Conservation (phyloP, 768 basidiomycete species). For the Albatrellus ellisii region DNA sequence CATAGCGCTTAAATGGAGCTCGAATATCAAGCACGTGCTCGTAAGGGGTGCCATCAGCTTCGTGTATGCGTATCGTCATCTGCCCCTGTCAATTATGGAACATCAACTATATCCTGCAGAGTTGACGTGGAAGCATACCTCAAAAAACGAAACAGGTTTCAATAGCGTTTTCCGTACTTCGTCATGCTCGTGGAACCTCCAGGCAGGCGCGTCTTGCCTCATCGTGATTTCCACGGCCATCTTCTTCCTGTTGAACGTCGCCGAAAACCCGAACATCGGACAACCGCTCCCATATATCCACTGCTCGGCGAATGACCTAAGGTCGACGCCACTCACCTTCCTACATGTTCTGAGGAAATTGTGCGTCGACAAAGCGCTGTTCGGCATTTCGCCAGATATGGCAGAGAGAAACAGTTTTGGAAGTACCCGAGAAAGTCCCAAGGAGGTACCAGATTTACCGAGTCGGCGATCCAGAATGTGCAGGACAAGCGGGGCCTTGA, state of each 20-base stretch:
- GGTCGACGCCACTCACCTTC: constrained; percentile 87
- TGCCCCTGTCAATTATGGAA: constrained; percentile 45
- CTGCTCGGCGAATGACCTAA: constrained; percentile 89
- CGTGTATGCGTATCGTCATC: constrained; percentile 98
- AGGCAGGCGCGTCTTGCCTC: constrained; percentile 78
- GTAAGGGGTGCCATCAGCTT: constrained; percentile 97
- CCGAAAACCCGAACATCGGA: constrained; percentile 80
- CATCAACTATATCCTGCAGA: background rate
- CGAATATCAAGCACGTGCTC: constrained; percentile 95
- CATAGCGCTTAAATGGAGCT: constrained; percentile 80
- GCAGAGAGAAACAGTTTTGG: constrained; percentile 93
- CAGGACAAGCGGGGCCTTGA: constrained; percentile 92
- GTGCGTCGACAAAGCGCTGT: constrained; percentile 80
- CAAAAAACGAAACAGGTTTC: constrained; percentile 84
- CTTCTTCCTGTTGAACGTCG: constrained; percentile 92
- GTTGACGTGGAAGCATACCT: constrained; percentile 32
- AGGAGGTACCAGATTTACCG: constrained; percentile 89
- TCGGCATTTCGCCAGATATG: constrained; percentile 78
- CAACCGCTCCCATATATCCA: constrained; percentile 99
- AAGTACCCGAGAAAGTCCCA: constrained; percentile 87
- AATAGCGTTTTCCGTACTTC: constrained; percentile 50
- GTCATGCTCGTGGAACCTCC: constrained; percentile 47
- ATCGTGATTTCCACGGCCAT: constrained; percentile 97
- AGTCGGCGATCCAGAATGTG: constrained; percentile 91
- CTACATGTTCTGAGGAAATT: constrained; percentile 84